phyloP scores from a whole-genome alignment of 345 rosid species.

The Draba incana region DNA sequence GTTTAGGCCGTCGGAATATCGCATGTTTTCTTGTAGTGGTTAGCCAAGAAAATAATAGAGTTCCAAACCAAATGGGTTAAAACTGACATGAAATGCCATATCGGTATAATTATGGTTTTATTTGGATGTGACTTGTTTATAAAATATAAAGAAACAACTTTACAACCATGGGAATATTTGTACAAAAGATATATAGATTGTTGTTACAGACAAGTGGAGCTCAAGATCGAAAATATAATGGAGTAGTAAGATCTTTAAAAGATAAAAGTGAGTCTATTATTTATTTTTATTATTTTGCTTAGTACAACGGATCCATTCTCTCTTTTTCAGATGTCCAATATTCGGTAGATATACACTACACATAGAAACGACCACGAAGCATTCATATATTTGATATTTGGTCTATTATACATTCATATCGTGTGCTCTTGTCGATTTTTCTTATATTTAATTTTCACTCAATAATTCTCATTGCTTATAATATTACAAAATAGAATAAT shows the following conservation, averaged over 20 bases:
- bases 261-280: background rate
- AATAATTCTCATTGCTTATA: background rate
- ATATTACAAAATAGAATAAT: background rate
- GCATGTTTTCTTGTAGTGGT: no score
- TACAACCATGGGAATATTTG: conserved; percentile 26
- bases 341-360: background rate
- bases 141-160: conserved; percentile 7
- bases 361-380: background rate
- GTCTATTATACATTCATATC: conserved; percentile 21
- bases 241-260: background rate
- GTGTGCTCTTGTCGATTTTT: background rate
- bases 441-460: background rate
- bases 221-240: conserved; percentile 12
- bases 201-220: conserved; percentile 21
- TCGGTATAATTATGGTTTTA: background rate
- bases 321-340: background rate
- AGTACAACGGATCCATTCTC: conserved; percentile 26
- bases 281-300: conserved; percentile 8
- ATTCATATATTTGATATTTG: background rate
- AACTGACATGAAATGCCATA: background rate
- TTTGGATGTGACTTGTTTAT: conserved; percentile 4
- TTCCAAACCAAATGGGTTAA: background rate
- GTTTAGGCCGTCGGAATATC: no score
- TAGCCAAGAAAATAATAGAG: background rate
- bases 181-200: background rate